phyloP scores from a whole-genome alignment of 306 rosid genomes.

The Cucurbita ficifolia region DNA sequence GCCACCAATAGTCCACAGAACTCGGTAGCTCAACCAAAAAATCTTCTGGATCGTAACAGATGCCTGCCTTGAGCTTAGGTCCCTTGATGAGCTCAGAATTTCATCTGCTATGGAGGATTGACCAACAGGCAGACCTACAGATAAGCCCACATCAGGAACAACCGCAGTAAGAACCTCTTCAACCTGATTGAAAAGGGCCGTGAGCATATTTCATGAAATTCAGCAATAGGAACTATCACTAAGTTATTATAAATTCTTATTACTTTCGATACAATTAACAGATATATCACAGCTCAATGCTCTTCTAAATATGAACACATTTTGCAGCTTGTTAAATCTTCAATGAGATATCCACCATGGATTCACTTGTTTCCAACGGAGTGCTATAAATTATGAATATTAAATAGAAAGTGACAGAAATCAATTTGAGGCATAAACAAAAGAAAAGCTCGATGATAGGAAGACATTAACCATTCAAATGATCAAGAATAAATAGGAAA shows the following conservation, averaged over 20 bases:
- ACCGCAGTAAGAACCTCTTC: constrained; percentile 53
- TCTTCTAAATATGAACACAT: background rate
- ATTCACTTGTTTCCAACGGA: background rate
- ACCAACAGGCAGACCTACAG: constrained; percentile 82
- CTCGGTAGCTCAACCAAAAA: constrained; percentile 21
- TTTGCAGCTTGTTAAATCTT: too few relatives aligned
- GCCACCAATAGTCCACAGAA: constrained; percentile 84
- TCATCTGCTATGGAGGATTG: constrained; percentile 71
- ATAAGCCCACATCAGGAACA: constrained; percentile 61
- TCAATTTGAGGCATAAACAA: background rate
- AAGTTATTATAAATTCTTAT: too few relatives aligned
- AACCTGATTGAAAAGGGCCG: constrained; percentile 18
- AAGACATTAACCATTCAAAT: background rate
- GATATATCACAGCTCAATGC: background rate
- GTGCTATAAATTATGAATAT: background rate
- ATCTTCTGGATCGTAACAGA: constrained; percentile 41
- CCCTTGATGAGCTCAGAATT: constrained; percentile 39
- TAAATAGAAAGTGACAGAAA: background rate
- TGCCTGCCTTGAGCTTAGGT: constrained; percentile 44
- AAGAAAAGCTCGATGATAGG: background rate
- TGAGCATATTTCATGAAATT: background rate
- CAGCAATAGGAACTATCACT: background rate
- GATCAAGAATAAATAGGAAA: background rate
- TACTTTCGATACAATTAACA: background rate
- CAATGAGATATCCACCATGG: background rate